Evolutionary conservation across 83 land plant species (phyloP), one percentile per base, ranked within the genome.

Genomic region (Isoetes engelmannii): DNA sequence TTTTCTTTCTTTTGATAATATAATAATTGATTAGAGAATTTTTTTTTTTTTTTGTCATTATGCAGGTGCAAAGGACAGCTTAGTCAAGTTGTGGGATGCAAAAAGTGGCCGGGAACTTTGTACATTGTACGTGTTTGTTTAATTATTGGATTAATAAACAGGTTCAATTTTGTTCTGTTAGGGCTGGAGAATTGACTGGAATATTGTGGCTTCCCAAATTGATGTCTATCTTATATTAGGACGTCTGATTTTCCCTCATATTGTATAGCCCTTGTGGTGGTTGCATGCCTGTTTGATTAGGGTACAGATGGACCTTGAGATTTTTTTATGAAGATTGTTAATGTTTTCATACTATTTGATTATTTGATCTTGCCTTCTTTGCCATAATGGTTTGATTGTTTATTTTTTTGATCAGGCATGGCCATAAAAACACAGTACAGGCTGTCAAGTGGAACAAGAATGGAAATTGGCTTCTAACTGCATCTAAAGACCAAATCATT

Each of bases 1-100:
- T 13, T 65, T 45, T 70, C 47, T 47, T 48, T 73, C 43, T 28
- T 20, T n/a, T 41, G 4, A 28, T 20, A 68, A 21, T 60, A 15
- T 57, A 45, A 60, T 41, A 47, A 19, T 8, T n/a, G n/a, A 12
- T 0, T 18, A 18, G 62, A 12, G 55, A 51, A 0, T 28, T 28
- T 28, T 28, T 45, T 47, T 28, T 28, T 28, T 28, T 28, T 45
- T 47, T 51, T 12, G 18, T 18, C 8, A 12, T 19, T 12, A 18
- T 45, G 54, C 62, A 95, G 99, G 99, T 74, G 99, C 89, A 4
- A 95, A 95, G 74, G 99, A 95, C 77, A 84, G 81, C 76, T 86
- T 91, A 68, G 86, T 95, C 42, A 95, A 95, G 75, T 82, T 95
- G 17, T 95, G 99, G 99, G 99, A 95, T 88, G 97, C 99, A 19